Percentiles rank a stretch among this genome's conserved stretches.
These are phyloP conservation scores for Exophiala viscosa DNA, from an alignment of 2,329 filamentous ascomycete genomes.

Conservation along the genomic window DNA sequence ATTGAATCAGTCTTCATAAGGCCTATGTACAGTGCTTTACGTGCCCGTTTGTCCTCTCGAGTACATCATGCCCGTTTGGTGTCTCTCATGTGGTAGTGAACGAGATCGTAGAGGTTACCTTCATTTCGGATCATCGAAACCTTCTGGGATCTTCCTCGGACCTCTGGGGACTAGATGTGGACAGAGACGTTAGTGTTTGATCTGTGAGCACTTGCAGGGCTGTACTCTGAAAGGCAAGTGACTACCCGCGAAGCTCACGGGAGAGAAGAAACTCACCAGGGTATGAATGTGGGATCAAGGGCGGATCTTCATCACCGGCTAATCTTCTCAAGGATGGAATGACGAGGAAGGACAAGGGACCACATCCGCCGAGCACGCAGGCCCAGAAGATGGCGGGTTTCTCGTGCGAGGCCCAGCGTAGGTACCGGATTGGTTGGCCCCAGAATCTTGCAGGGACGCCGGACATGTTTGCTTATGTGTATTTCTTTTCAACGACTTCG, in stretches of 20 bases:
- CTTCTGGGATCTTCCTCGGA: constrained; percentile 44
- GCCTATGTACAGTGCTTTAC: constrained; percentile 2
- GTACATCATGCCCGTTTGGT: too few species aligned
- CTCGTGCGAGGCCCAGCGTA: constrained; percentile 81
- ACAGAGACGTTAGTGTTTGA: constrained; percentile 12
- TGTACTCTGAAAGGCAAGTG: not conserved
- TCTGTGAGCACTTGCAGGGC: not conserved
- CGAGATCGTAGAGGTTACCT: too few species aligned
- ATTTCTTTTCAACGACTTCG: not conserved
- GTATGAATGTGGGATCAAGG: constrained; percentile 81
- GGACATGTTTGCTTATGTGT: constrained; percentile 38
- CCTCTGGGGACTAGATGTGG: constrained; percentile 42
- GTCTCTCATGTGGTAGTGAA: too few species aligned
- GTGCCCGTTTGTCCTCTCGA: not conserved
- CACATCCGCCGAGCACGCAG: constrained; percentile 66
- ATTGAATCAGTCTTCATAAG: too few species aligned
- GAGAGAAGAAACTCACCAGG: constrained; percentile 64
- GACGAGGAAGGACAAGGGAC: constrained; percentile 66
- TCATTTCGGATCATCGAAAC: constrained; percentile 42
- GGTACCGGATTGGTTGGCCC: constrained; percentile 75
- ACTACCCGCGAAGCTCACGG: not conserved
- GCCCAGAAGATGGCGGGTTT: constrained; percentile 91
- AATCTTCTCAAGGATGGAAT: constrained; percentile 70
- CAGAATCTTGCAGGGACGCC: constrained; percentile 69
- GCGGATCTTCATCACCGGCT: constrained; percentile 70